Evolutionary conservation across 2,329 filamentous ascomycete species (phyloP).

Genomic region (Penicillium nordicum): DNA sequence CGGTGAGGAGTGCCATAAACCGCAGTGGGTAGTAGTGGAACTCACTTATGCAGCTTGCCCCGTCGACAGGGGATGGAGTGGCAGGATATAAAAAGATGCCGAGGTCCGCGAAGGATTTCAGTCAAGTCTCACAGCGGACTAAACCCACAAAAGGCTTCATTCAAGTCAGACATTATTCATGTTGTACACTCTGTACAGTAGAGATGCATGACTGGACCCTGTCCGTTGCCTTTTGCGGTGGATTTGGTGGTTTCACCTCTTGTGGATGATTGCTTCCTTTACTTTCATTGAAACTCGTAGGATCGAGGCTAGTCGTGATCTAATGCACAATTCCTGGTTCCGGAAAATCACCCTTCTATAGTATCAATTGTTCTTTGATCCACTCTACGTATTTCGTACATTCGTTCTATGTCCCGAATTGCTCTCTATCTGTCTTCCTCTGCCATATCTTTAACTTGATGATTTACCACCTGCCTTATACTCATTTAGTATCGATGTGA

Average conservation of each 20-base stretch:
- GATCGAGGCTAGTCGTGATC: too few species aligned
- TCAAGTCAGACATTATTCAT: neutral
- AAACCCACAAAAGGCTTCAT: neutral
- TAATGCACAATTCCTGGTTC: too few species aligned
- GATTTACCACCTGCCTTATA: too few species aligned
- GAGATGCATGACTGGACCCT: neutral
- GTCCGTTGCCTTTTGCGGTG: neutral
- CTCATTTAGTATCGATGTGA: too few species aligned
- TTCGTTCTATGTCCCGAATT: too few species aligned
- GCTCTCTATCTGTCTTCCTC: too few species aligned
- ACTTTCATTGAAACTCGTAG: too few species aligned
- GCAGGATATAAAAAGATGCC: neutral
- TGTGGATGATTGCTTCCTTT: neutral
- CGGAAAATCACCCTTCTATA: too few species aligned
- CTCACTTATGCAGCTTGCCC: neutral
- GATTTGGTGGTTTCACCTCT: neutral
- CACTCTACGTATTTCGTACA: too few species aligned
- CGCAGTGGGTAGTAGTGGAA: neutral
- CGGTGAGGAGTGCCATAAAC: neutral
- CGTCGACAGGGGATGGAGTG: neutral
- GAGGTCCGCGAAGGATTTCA: neutral
- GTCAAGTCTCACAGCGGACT: neutral
- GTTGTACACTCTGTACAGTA: neutral
- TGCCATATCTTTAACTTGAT: too few species aligned
- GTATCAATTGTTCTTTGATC: too few species aligned